phyloP scores from a whole-genome alignment of 164 flowering plant species.

The Annona squamosa region DNA sequence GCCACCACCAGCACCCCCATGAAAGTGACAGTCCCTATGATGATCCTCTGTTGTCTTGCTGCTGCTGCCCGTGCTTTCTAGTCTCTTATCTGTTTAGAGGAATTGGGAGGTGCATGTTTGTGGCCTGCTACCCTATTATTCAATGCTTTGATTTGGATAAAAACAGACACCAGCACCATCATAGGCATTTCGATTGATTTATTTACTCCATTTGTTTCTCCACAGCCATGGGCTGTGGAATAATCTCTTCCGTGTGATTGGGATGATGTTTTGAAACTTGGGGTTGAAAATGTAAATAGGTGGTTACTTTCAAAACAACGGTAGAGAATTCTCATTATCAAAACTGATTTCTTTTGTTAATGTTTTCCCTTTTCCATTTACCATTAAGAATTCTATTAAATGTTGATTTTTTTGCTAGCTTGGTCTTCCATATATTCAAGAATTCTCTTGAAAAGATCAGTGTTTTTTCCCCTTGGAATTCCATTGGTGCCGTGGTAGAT shows the following conservation, averaged over 20 bases:
- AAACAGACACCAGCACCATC: constrained; percentile 36
- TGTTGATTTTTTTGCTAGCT: not conserved
- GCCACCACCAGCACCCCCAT: constrained; percentile 16
- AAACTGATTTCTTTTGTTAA: not conserved
- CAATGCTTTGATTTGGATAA: constrained; percentile 46
- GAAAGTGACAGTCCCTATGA: constrained; percentile 15
- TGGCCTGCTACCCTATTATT: constrained; percentile 37
- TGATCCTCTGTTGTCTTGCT: constrained; percentile 27
- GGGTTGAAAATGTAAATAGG: not conserved
- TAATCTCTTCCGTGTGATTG: not conserved
- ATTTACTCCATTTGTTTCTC: not conserved
- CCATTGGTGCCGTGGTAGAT: no score
- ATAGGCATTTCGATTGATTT: constrained; percentile 25
- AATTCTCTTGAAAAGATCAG: no score
- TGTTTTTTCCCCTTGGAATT: no score
- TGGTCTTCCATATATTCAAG: not conserved
- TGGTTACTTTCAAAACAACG: not conserved
- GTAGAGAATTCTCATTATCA: not conserved
- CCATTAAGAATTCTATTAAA: no score
- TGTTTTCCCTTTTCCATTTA: not conserved
- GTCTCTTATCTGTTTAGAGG: constrained; percentile 26
- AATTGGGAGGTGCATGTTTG: constrained; percentile 37
- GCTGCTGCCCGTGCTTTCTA: constrained; percentile 44
- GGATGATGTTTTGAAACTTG: not conserved
- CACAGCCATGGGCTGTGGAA: not conserved